Evolutionary conservation across 768 basidiomycete species (phyloP), one percentile per base, ranked within the genome.

Genomic region (Russula sp.): DNA sequence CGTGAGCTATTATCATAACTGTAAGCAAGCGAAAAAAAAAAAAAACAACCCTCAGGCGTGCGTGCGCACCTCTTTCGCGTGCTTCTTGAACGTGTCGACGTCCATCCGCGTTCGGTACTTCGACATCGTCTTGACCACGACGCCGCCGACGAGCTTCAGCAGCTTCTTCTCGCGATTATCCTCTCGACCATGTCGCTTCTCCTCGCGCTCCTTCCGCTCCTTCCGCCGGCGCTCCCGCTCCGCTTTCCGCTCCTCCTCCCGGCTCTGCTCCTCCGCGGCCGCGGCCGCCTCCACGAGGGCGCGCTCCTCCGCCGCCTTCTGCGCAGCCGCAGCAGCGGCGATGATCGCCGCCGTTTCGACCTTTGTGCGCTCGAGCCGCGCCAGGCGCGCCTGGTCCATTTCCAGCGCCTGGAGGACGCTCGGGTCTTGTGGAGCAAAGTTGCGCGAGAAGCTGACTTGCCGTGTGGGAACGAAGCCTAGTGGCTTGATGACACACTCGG

Each of bases 41-140:
- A 57, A n/a, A 40, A 57, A 35, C 31, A 60, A 44, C 39, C 13
- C 6, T 2, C 5, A n/a, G 20, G n/a, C 2, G 45, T 47, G 8
- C 3, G 20, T 6, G 71, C 82, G 64, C 65, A 93, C 96, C 84
- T 98, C 93, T 72, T 94, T 93, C 2, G 97, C 97, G 71, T 97
- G 86, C 71, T 87, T 87, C 80, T 99, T 99, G 82, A 98, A 98
- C 57, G 79, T 73, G 7, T 97, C 94, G 55, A 83, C 82, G 59
- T 85, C 82, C 73, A 97, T 81, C 50, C 85, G 76, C 58, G 85
- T 79, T 55, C 85, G 80, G 71, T 98, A 87, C 77, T 94, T 97
- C 62, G 87, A 89, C 94, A 98, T 94, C 62, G 80, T 86, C 74
- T 86, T 89, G 44, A 99, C 96, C 45, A 99, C 96, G 6, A 96